Base-by-base conservation (phyloP, 805 yeast genomes). In the Candida tibetensis region DNA sequence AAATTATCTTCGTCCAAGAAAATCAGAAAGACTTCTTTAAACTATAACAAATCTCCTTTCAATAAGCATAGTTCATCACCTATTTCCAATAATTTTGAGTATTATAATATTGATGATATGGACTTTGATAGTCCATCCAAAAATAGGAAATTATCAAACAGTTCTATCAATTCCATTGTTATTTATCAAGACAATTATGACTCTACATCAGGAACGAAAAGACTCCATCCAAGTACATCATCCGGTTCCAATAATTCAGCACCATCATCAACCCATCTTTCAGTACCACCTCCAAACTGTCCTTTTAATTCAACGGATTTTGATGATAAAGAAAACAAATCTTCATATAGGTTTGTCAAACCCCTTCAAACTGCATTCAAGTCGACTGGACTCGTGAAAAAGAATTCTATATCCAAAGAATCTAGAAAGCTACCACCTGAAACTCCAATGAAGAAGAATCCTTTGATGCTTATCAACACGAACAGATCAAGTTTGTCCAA, bases 331-430 rank as follows among this genome's bases (percentile, higher is more conserved):
- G 74, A 67, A 36, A 68, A 68, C 37, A 58, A 57, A 33, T 43
- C 58, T 2, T 64, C 69, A 8, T 85, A 82, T 59, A 76, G 79
- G 46, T 76, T 79, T 33, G 93, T 85, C 16, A 85, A 83, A 54
- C 96, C 96, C 2, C 69, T 87, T 28, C 95, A 86, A 56, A 82
- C 90, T 0, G 95, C 93, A 12, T 87, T 87, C 59, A 72, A 78
- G 56, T 76, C 90, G 2, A 66, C 85, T 0, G 96, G 96, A 0
- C 63, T 87, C 25, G 60, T 81, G 68, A 83, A 61, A 66, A 80
- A 60, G 64, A 66, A 56, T 50, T 58, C 54, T 14, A 41, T 62
- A 6, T 36, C 47, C 14, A 45, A 47, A 16, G 44, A 46, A 26
- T 28, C 29, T 9, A 50, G 57, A 28, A 66, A 66, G 36, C 49